Conservation (phyloP, 1,139 yeast species). For the Pneumocystis murina region DNA sequence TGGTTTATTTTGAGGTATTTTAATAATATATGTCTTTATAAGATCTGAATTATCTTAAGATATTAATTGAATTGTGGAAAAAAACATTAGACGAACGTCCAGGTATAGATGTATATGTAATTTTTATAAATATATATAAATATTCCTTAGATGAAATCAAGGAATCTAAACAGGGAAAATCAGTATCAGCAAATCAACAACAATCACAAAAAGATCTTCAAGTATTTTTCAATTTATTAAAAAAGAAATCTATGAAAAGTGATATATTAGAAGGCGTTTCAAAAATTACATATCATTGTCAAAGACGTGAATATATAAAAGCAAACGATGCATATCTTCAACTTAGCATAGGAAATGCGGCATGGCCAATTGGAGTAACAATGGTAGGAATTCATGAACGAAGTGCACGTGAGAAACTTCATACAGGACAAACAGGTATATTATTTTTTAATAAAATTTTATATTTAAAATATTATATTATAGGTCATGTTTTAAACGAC, state of each 20-base stretch:
- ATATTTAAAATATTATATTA: constrained; percentile 14
- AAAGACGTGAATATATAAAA: constrained; percentile 34
- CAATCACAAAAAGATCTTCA: constrained; percentile 52
- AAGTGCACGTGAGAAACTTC: constrained; percentile 37
- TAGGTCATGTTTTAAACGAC: constrained; percentile 66
- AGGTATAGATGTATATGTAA: constrained; percentile 2
- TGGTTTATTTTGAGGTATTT: constrained; percentile 1
- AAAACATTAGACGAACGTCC: constrained; percentile 13
- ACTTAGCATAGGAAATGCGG: constrained; percentile 71
- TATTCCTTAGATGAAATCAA: constrained; percentile 10
- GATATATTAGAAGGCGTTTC: constrained; percentile 42
- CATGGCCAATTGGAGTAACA: constrained; percentile 84
- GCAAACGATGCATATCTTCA: constrained; percentile 64
- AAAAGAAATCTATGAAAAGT: constrained; percentile 32
- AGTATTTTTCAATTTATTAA: constrained; percentile 43
- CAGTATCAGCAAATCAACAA: constrained; percentile 19
- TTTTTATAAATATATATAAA: not conserved
- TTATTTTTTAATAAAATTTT: constrained; percentile 11
- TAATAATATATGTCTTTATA: not conserved
- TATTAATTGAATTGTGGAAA: constrained; percentile 37
- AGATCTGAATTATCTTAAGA: constrained; percentile 34
- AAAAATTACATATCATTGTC: constrained; percentile 47
- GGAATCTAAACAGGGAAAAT: constrained; percentile 15
- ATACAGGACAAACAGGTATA: constrained; percentile 16
- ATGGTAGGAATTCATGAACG: constrained; percentile 70